phyloP scores from a whole-genome alignment of 2,329 filamentous ascomycete genomes.

The Plenodomus lindquistii region DNA sequence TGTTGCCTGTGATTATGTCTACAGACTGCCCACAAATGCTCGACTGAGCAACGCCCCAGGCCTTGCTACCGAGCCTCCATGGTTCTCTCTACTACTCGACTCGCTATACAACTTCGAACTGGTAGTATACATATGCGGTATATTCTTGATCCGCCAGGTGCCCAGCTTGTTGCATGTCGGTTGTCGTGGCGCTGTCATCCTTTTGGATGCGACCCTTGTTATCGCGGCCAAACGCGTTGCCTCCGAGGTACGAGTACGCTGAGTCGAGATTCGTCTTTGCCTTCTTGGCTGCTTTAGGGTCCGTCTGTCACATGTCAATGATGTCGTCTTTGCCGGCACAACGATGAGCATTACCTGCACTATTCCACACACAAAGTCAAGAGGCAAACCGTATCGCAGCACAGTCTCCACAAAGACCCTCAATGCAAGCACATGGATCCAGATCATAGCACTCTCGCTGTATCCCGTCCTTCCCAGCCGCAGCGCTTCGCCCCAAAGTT shows the following conservation, averaged over 20 bases:
- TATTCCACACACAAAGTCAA: conserved; percentile 84
- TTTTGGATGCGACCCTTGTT: conserved; percentile 91
- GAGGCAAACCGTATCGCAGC: conserved; percentile 88
- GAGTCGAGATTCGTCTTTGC: conserved; percentile 69
- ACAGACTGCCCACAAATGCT: not conserved
- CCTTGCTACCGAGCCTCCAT: not conserved
- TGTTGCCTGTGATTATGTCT: not conserved
- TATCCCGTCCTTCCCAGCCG: conserved; percentile 88
- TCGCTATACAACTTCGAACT: conserved; percentile 70
- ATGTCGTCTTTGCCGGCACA: not conserved
- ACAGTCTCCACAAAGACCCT: conserved; percentile 98
- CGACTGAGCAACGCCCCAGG: not conserved
- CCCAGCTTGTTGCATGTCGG: conserved; percentile 80
- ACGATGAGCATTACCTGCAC: conserved; percentile 65
- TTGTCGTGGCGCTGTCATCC: conserved; percentile 78
- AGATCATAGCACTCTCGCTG: conserved; percentile 94
- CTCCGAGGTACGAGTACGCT: conserved; percentile 87
- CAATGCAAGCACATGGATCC: conserved; percentile 88
- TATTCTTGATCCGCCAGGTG: conserved; percentile 79
- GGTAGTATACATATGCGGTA: conserved; percentile 95
- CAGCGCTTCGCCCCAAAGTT: conserved; percentile 89
- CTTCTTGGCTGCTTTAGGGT: conserved; percentile 79
- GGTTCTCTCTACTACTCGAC: not conserved
- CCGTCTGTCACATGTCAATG: conserved; percentile 63
- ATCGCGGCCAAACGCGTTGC: conserved; percentile 90